Evolutionary conservation across 129 eudicot species (phyloP).

Genomic region (Heracleum sosnowskyi): DNA sequence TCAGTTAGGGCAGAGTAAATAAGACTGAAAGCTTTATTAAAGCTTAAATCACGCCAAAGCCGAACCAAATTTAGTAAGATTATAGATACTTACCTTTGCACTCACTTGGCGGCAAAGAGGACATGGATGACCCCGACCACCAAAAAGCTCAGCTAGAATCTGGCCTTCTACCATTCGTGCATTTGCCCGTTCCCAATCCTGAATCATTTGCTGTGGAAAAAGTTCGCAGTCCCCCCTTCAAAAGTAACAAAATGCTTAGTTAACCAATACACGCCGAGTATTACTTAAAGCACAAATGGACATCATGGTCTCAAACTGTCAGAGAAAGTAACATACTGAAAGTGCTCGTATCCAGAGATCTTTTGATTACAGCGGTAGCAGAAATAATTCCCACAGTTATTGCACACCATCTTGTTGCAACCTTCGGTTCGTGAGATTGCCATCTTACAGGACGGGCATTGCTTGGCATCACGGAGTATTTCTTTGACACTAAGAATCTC

Average conservation of each 20-base stretch:
- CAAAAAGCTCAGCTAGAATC: conserved; percentile 30
- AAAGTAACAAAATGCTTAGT: conserved; percentile 15
- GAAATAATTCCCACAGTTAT: conserved; percentile 59
- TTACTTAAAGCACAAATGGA: background rate
- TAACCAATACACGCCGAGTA: background rate
- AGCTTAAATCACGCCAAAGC: background rate
- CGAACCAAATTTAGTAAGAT: background rate
- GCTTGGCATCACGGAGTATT: conserved; percentile 63
- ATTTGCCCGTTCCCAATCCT: conserved; percentile 51
- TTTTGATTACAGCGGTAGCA: conserved; percentile 73
- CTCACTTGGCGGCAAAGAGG: conserved; percentile 69
- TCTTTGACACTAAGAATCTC: conserved; percentile 72
- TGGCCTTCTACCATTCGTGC: conserved; percentile 48
- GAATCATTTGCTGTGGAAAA: conserved; percentile 52
- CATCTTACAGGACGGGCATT: conserved; percentile 89
- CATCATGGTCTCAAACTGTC: background rate
- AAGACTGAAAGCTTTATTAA: background rate
- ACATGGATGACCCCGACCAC: conserved; percentile 41
- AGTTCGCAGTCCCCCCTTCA: conserved; percentile 70
- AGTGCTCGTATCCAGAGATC: conserved; percentile 81
- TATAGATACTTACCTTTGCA: conserved; percentile 40
- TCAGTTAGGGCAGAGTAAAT: background rate
- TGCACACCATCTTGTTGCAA: conserved; percentile 83
- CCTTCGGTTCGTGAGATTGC: conserved; percentile 91
- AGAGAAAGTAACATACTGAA: conserved; percentile 39